Conservation (phyloP, 148 eudicot genomes). For the Pouteria glomerata region DNA sequence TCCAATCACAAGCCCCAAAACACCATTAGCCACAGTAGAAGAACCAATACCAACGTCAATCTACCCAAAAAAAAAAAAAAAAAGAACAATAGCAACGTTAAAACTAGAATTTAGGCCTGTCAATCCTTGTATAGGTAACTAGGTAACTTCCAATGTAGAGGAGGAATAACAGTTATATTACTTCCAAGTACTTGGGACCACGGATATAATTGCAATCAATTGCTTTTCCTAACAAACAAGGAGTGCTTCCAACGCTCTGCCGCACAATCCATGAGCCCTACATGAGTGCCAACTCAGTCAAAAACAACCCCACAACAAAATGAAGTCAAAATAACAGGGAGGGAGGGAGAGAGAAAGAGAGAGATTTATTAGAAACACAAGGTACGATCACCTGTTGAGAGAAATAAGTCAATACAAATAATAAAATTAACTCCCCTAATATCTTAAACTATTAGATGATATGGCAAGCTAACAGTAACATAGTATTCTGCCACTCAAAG, state of each 20-base stretch:
- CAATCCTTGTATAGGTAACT: neutral
- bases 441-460: too few species aligned
- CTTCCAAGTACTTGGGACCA: slow-evolving; percentile 89
- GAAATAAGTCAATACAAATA: too few species aligned
- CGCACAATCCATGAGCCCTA: slow-evolving; percentile 99
- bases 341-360: too few species aligned
- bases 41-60: slow-evolving; percentile 98
- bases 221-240: slow-evolving; percentile 92
- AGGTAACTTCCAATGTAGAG: neutral
- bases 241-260: slow-evolving; percentile 98
- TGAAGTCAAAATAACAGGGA: neutral
- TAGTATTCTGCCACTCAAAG: too few species aligned
- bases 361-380: neutral
- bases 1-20: slow-evolving; percentile 93
- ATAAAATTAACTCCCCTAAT: too few species aligned
- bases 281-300: slow-evolving; percentile 15
- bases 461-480: too few species aligned
- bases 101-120: neutral
- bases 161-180: slow-evolving; percentile 29
- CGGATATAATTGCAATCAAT: slow-evolving; percentile 97
- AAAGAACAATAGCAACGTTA: neutral
- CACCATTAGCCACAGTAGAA: slow-evolving; percentile 98
- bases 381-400: neutral
- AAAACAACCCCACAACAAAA: neutral
- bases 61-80: too few species aligned